These are phyloP conservation scores for Exophiala calicioides DNA, from an alignment of 2,329 filamentous ascomycete species.

Conservation along the genomic window DNA sequence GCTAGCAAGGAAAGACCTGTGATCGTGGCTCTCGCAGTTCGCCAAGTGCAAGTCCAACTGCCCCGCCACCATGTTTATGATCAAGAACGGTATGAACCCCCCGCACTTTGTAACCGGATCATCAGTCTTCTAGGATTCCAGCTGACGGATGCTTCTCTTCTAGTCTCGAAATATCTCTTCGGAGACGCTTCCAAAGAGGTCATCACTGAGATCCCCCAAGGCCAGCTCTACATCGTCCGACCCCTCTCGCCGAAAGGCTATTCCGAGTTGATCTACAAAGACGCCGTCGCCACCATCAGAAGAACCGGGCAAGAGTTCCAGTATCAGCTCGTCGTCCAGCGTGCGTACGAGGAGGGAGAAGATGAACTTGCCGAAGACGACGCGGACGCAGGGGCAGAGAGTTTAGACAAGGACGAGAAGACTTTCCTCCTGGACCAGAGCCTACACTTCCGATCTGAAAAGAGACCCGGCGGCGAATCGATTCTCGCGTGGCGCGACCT, in stretches of 20 bases:
- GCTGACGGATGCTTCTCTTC: conserved; percentile 17
- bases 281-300: conserved; percentile 88
- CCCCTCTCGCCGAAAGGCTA: conserved; percentile 95
- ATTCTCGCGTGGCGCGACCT: conserved; percentile 93
- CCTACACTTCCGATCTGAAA: conserved; percentile 82
- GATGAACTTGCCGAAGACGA: conserved; percentile 91
- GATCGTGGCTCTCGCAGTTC: no score
- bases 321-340: conserved; percentile 94
- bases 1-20: no score
- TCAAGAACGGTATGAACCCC: conserved; percentile 52
- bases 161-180: conserved; percentile 92
- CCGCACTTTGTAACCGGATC: conserved; percentile 14
- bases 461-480: conserved; percentile 75
- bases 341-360: conserved; percentile 96
- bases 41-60: conserved; percentile 2
- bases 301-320: conserved; percentile 93
- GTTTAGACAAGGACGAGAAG: conserved; percentile 95
- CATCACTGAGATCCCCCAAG: conserved; percentile 90
- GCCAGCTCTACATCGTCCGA: conserved; percentile 95
- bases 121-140: conserved; percentile 8
- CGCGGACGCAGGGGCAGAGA: conserved; percentile 75
- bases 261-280: conserved; percentile 98
- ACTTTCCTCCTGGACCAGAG: conserved; percentile 93
- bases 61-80: conserved; percentile 55
- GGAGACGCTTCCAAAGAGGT: conserved; percentile 86